A percentile compares a stretch with the other conserved stretches of the same genome.
Conservation (phyloP, 2,329 filamentous ascomycete species). For the Pyricularia sp. region DNA sequence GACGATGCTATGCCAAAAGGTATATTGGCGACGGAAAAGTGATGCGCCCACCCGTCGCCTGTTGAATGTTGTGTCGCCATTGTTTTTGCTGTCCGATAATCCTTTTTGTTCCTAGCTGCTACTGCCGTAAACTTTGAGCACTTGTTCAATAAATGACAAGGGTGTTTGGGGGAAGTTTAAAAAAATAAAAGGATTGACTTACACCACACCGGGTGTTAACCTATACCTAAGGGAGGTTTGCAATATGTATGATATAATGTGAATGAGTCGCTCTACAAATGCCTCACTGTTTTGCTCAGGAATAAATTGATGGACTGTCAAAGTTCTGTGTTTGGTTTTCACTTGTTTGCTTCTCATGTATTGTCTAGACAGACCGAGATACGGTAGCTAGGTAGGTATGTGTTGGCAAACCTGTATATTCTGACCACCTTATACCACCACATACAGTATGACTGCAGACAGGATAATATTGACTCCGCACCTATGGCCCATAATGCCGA, state of each 20-base stretch:
- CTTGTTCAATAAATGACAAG: not conserved
- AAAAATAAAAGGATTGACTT: not conserved
- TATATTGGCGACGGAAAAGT: conserved; percentile 40
- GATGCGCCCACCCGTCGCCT: conserved; percentile 6
- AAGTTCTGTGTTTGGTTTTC: not conserved
- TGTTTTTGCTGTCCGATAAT: not conserved
- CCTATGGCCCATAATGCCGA: not conserved
- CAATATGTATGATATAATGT: not conserved
- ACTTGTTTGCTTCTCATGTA: not conserved
- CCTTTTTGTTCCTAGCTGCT: not conserved
- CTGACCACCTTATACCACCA: no score
- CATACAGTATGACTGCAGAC: no score
- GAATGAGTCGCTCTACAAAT: not conserved
- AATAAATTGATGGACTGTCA: not conserved
- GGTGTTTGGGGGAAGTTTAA: not conserved
- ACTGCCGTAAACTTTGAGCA: not conserved
- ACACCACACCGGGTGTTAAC: not conserved
- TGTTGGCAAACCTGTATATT: no score
- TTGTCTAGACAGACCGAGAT: no score
- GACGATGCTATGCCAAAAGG: conserved; percentile 43
- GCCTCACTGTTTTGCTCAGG: not conserved
- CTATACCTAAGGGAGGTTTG: no score
- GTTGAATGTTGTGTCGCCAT: not conserved
- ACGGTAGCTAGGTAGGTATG: no score
- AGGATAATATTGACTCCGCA: not conserved